Conservation (phyloP, 108 stramenopile genomes). For the Discostella pseudostelligera region DNA sequence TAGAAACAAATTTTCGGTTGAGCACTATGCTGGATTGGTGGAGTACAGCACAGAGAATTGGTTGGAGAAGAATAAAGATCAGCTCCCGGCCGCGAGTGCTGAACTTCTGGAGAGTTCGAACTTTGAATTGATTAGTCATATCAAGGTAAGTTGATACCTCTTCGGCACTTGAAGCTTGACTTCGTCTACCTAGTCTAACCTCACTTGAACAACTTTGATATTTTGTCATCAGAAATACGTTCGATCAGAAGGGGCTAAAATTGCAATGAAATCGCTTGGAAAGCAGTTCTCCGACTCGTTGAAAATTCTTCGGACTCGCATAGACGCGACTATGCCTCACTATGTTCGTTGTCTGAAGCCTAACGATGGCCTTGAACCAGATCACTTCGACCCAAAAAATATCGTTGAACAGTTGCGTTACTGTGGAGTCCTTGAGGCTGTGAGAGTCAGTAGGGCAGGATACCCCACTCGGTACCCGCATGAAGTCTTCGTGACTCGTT, state of each 20-base stretch:
- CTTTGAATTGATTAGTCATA: slow-evolving; percentile 41
- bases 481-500: slow-evolving; percentile 50
- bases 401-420: slow-evolving; percentile 88
- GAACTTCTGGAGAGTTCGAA: slow-evolving; percentile 73
- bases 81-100: slow-evolving; percentile 81
- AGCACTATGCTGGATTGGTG: slow-evolving; percentile 91
- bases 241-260: slow-evolving; percentile 45
- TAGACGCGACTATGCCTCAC: slow-evolving; percentile 95
- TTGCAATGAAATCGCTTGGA: slow-evolving; percentile 60
- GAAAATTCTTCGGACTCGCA: slow-evolving; percentile 80
- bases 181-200: background rate
- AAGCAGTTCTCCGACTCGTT: slow-evolving; percentile 92
- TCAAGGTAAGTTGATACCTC: slow-evolving; percentile 34
- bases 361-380: slow-evolving; percentile 79
- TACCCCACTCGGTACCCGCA: slow-evolving; percentile 88
- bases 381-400: slow-evolving; percentile 75
- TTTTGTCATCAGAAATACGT: slow-evolving; percentile 39
- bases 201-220: slow-evolving; percentile 2
- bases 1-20: slow-evolving; percentile 67
- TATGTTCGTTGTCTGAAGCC: slow-evolving; percentile 96
- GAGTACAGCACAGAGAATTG: slow-evolving; percentile 81
- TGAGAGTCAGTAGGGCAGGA: slow-evolving; percentile 85
- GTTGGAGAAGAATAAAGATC: slow-evolving; percentile 93
- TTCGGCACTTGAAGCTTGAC: background rate
- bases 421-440: slow-evolving; percentile 91